Evolutionary conservation across 257 asterid genomes (phyloP), one percentile per base, ranked within the genome.

Genomic region (Lantana camara): DNA sequence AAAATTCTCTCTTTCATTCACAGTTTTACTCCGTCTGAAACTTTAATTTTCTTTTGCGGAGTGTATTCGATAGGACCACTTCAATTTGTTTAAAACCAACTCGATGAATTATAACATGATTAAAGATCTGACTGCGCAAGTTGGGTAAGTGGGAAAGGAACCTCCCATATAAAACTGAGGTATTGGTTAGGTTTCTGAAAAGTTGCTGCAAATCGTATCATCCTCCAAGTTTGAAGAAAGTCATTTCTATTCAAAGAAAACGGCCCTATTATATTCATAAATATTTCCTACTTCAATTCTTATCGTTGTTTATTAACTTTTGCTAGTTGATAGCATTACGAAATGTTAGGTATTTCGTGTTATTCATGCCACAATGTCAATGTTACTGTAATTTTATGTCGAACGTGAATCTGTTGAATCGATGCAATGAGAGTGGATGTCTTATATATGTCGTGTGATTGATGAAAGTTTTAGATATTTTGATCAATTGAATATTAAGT

Each of bases 181-280:
- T 5, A 41, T 41, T 41, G 46, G 30, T 34, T 14, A 35, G 47
- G 44, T n/a, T 30, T 29, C 17, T 54, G 4, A 35, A 32, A 30
- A 35, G 45, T 17, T 27, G 2, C 2, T 27, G 32, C 34, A 38
- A 11, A 57, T 42, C 1, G 7, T 15, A 42, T 7, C 15, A 14
- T 13, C 21, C 5, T 44, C 11, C 54, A 12, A 61, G 29, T 9
- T 29, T 21, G 45, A 8, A 37, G 35, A 16, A 14, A 16, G 27
- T 19, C 44, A n/a, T 46, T 27, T 45, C 46, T 17, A 30, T 62
- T 62, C 67, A 45, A 62, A 20, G 17, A 62, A 62, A 62, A 46
- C 41, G 67, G 67, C 57, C 29, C 12, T 62, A 30, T 61, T 61
- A 45, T 46, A 11, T 61, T 2, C 7, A 3, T 24, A 61, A 27